Base-by-base conservation (phyloP, 805 yeast species). In the Lachancea waltii region DNA sequence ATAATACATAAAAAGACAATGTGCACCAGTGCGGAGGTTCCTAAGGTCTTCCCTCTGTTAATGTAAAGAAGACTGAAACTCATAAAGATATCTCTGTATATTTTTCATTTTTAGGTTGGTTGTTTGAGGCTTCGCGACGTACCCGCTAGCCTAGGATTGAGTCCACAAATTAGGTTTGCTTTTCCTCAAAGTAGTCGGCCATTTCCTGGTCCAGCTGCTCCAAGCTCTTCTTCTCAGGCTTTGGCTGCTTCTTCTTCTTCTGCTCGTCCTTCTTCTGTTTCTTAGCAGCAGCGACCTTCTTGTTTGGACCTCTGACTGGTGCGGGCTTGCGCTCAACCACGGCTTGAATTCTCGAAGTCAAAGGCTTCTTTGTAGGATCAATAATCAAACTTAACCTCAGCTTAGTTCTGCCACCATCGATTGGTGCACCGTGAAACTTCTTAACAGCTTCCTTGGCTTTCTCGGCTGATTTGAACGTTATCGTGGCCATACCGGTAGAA, bases 151-250 rank as follows among this genome's bases (percentile, higher is more conserved):
- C n/a, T n/a, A n/a, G n/a, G n/a, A n/a, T n/a, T n/a, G n/a, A n/a
- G n/a, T n/a, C n/a, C n/a, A n/a, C n/a, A n/a, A n/a, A n/a, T n/a
- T n/a, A n/a, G n/a, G n/a, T n/a, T n/a, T 54, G 49, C 44, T 54
- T 56, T 38, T 64, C 64, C 46, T 77, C 79, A 53, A 90, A 89
- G 69, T 90, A 90, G 60, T 89, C 97, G 46, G 87, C 83, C 98
- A 92, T 90, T 69, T 90, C 97, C 61, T 89, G 95, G 67, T 92
- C 98, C 59, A 90, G 77, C 67, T 92, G 90, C 63, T 85, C 97
- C 47, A 84, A 72, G 37, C 95, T 79, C 75, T 87, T 87, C 67
- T 73, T 72, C 44, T 69, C 71, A 43, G 72, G 69, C 49, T 59
- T 42, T 13, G 40, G 41, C 26, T 37, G 19, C 48, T 58, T 65